Conservation (phyloP, 192 early-diverging fungal genomes). For the Phycomyces blakesleeanus region DNA sequence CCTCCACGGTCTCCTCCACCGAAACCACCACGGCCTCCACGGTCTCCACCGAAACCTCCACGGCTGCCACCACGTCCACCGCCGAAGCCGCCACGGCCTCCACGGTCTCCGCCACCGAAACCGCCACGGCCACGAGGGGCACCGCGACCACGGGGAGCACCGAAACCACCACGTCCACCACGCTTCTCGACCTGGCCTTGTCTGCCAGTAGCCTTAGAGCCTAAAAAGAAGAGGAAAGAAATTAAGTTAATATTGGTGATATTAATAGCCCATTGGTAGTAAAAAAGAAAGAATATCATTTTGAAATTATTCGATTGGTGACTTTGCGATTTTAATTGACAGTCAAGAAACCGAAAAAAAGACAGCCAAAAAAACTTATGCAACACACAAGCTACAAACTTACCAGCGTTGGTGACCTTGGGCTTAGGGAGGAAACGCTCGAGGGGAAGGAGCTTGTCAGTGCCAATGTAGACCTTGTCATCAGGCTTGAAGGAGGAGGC, state of each 20-base stretch:
- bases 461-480: conserved; percentile 91
- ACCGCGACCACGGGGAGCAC: conserved; percentile 48
- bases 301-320: no score
- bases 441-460: conserved; percentile 91
- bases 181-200: conserved; percentile 60
- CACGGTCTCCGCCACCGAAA: conserved; percentile 6
- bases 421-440: conserved; percentile 98
- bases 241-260: no score
- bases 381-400: conserved; percentile 6
- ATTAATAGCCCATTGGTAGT: no score
- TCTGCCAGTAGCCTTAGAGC: conserved; percentile 48
- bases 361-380: no score
- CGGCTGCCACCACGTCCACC: conserved; percentile 1
- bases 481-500: conserved; percentile 86
- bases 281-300: no score
- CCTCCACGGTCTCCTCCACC: conserved; percentile 2
- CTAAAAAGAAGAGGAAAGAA: conserved; percentile 6
- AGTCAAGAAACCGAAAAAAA: no score
- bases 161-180: conserved; percentile 43
- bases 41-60: conserved; percentile 20
- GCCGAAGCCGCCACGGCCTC: conserved; percentile 20
- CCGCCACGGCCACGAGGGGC: conserved; percentile 37
- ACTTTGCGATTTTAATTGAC: no score
- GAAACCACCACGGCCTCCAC: conserved; percentile 28
- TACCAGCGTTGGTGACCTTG: conserved; percentile 61